These are phyloP conservation scores for Salix udensis DNA, from an alignment of 345 rosid species.

Conservation along the genomic window DNA sequence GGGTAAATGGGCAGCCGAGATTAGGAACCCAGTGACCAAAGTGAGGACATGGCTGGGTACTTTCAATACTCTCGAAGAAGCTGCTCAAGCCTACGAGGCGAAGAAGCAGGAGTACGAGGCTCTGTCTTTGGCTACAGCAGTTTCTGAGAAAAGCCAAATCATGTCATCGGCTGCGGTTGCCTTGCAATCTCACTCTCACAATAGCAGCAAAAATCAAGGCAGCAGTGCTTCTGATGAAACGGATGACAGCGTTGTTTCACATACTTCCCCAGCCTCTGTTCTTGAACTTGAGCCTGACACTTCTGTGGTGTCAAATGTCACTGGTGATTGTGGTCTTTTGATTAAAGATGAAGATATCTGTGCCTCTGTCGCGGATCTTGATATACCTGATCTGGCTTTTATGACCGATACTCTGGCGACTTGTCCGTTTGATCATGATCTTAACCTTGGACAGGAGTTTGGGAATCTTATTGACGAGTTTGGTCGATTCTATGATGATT, in stretches of 20 bases:
- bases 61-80: slow-evolving; percentile 61
- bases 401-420: slow-evolving; percentile 37
- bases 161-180: slow-evolving; percentile 9
- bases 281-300: slow-evolving; percentile 50
- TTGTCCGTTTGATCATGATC: slow-evolving; percentile 30
- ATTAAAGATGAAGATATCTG: slow-evolving; percentile 18
- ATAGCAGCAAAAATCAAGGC: background rate
- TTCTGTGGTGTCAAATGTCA: slow-evolving; percentile 22
- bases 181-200: slow-evolving; percentile 6
- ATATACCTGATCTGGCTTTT: slow-evolving; percentile 45
- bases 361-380: slow-evolving; percentile 27
- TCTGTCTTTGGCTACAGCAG: slow-evolving; percentile 13
- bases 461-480: slow-evolving; percentile 49
- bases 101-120: slow-evolving; percentile 62
- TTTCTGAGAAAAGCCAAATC: slow-evolving; percentile 32
- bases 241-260: slow-evolving; percentile 51
- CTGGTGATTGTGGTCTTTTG: slow-evolving; percentile 12
- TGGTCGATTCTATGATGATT: slow-evolving; percentile 43
- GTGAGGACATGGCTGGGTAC: slow-evolving; percentile 81
- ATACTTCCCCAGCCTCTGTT: slow-evolving; percentile 50
- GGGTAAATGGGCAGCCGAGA: slow-evolving; percentile 97
- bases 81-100: slow-evolving; percentile 62
- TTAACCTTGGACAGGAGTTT: slow-evolving; percentile 41
- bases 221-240: slow-evolving; percentile 34
- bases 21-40: slow-evolving; percentile 54